Base-by-base conservation (phyloP, 2,329 filamentous ascomycete genomes). In the Fusarium multiceps region DNA sequence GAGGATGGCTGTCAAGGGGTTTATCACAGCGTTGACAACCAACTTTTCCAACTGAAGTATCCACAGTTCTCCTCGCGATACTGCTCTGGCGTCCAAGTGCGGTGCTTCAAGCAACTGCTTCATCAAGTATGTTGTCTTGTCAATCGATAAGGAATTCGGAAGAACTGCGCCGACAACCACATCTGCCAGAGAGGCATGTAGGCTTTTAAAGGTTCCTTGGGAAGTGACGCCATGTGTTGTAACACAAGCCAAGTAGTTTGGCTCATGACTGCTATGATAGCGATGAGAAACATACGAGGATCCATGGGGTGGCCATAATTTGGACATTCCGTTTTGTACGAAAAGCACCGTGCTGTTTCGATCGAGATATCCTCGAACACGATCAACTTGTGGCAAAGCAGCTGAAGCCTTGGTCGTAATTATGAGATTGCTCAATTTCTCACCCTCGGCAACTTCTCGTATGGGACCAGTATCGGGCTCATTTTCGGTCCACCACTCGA, bases 241-340 rank as follows among this genome's bases (percentile, higher is more conserved):
- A 6, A 89, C 81, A 37, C 93, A 93, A 42, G 90, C 80, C 66
- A 97, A 85, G 78, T 94, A 97, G 65, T 87, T 88, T 5, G 94
- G 94, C 10, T 78, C 76, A 21, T 74, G 60, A 13, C 71, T 75
- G 18, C 59, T 43, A 3, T 76, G 70, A 57, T 82, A 87, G 20
- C 85, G 80, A 55, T 79, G 74, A 3, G 73, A 67, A 37, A 78
- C 77, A 73, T 87, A 88, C 2, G 75, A 62, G 6, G 72, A 69
- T 4, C 86, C 85, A 51, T 83, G 76, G 10, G 86, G 86, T 25
- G 86, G 86, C 86, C 86, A 88, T 18, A 88, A 77, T 69, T 83
- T 85, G 32, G 92, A 94, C 88, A 98, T 92, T 48, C 95, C 95
- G 74, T 97, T 97, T 74, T 98, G 94, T 25, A 93, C 82, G 74